A percentile compares a stretch with the other conserved stretches of the same genome.
Evolutionary conservation across 352 stramenopile species (phyloP).

Genomic region (Elongisporangium prolatum): DNA sequence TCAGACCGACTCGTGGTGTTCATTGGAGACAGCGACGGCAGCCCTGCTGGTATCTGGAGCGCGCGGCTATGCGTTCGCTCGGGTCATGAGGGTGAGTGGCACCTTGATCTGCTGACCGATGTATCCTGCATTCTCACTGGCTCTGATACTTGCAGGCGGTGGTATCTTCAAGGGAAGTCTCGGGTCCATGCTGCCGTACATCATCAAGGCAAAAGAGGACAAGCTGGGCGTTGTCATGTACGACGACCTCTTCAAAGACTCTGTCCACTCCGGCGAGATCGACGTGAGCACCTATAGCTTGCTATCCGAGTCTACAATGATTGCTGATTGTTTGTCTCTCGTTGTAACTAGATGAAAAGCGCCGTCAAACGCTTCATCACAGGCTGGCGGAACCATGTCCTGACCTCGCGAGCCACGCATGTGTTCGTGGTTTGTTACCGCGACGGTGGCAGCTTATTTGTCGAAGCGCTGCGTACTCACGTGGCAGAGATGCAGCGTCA

Average conservation of each 20-base stretch:
- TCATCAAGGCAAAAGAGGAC: conserved; percentile 69
- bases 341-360: conserved; percentile 34
- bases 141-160: too few species aligned
- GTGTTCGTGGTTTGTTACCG: conserved; percentile 63
- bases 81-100: conserved; percentile 48
- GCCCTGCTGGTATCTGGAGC: conserved; percentile 56
- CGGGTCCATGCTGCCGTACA: conserved; percentile 72
- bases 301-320: background rate
- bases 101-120: too few species aligned
- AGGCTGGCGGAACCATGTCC: conserved; percentile 62
- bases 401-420: conserved; percentile 58
- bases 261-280: conserved; percentile 33
- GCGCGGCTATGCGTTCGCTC: conserved; percentile 55
- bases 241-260: conserved; percentile 65
- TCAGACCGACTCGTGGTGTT: conserved; percentile 63
- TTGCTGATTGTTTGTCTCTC: conserved; percentile 6
- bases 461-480: conserved; percentile 48
- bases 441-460: conserved; percentile 45
- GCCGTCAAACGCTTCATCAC: conserved; percentile 62
- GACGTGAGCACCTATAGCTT: conserved; percentile 54
- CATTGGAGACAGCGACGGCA: conserved; percentile 57
- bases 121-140: too few species aligned
- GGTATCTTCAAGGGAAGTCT: conserved; percentile 74
- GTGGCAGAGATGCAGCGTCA: conserved; percentile 66
- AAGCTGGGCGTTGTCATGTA: conserved; percentile 64